These are phyloP conservation scores for Xylaria intraflava DNA, from an alignment of 495 filamentous ascomycete genomes.

Conservation along the genomic window DNA sequence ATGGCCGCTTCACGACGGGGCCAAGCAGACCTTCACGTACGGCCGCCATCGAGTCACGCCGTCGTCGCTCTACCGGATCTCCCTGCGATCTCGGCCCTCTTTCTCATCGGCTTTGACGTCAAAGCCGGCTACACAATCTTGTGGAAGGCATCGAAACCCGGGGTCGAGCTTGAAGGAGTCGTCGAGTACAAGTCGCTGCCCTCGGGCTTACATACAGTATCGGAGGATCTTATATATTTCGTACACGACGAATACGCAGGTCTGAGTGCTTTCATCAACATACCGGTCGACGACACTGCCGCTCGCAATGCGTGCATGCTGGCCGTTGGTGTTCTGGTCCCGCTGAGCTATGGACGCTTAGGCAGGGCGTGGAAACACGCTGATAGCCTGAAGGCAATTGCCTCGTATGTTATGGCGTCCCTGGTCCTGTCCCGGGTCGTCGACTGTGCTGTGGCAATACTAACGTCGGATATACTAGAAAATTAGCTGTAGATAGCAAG, in stretches of 20 bases:
- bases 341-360: conserved; percentile 76
- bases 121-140: conserved; percentile 79
- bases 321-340: conserved; percentile 81
- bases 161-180: conserved; percentile 75
- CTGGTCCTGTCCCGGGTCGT: not conserved
- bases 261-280: conserved; percentile 86
- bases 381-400: conserved; percentile 64
- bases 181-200: conserved; percentile 94
- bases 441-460: conserved; percentile 17
- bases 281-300: conserved; percentile 62
- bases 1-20: conserved; percentile 49
- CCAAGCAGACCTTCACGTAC: conserved; percentile 44
- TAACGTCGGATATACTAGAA: conserved; percentile 30
- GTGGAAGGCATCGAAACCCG: conserved; percentile 69
- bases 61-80: conserved; percentile 43
- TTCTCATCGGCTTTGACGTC: conserved; percentile 81
- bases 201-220: conserved; percentile 83
- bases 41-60: conserved; percentile 24
- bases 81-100: conserved; percentile 73
- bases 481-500: conserved; percentile 46
- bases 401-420: conserved; percentile 44
- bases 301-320: conserved; percentile 89
- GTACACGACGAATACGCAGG: conserved; percentile 79
- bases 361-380: conserved; percentile 90
- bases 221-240: conserved; percentile 89